These are phyloP conservation scores for Pseudozyma pruni DNA, from an alignment of 1,284 basidiomycete species.

Conservation along the genomic window DNA sequence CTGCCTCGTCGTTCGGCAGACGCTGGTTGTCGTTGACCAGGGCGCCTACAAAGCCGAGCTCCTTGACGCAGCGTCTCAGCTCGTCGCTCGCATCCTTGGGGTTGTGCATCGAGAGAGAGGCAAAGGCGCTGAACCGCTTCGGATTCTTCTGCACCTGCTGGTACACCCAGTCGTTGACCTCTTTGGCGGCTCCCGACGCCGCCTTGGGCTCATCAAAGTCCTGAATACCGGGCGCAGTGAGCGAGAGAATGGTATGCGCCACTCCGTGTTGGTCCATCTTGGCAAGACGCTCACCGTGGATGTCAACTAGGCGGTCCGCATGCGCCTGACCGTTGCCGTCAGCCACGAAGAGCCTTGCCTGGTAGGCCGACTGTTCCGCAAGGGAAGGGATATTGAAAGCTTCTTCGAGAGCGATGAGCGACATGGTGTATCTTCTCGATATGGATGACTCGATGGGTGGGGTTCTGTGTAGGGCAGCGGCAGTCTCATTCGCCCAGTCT, in stretches of 20 bases:
- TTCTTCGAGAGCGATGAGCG: conserved; percentile 48
- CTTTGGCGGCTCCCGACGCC: conserved; percentile 48
- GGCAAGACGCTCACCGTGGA: conserved; percentile 54
- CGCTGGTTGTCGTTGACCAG: conserved; percentile 51
- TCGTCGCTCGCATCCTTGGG: conserved; percentile 64
- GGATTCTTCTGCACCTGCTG: conserved; percentile 58
- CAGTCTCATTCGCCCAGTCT: too few relatives aligned
- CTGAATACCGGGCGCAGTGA: conserved; percentile 62
- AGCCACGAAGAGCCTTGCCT: conserved; percentile 46
- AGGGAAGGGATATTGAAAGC: conserved; percentile 49
- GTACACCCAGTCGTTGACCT: conserved; percentile 60
- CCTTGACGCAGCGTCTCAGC: conserved; percentile 63
- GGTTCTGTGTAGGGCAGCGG: too few relatives aligned
- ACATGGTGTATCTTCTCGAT: conserved; percentile 10
- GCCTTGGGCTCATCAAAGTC: conserved; percentile 58
- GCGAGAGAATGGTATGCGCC: conserved; percentile 58
- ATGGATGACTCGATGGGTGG: too few relatives aligned
- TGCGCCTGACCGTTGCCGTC: conserved; percentile 48
- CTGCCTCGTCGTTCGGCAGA: conserved; percentile 43
- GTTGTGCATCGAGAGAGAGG: conserved; percentile 67
- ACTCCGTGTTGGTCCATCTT: conserved; percentile 62
- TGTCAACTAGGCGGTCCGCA: conserved; percentile 50
- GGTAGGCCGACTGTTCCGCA: conserved; percentile 49
- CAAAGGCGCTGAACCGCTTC: conserved; percentile 66
- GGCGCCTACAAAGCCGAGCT: conserved; percentile 50